Base-by-base conservation (phyloP, 2,329 filamentous ascomycete species). In the Sporothrix mexicana region DNA sequence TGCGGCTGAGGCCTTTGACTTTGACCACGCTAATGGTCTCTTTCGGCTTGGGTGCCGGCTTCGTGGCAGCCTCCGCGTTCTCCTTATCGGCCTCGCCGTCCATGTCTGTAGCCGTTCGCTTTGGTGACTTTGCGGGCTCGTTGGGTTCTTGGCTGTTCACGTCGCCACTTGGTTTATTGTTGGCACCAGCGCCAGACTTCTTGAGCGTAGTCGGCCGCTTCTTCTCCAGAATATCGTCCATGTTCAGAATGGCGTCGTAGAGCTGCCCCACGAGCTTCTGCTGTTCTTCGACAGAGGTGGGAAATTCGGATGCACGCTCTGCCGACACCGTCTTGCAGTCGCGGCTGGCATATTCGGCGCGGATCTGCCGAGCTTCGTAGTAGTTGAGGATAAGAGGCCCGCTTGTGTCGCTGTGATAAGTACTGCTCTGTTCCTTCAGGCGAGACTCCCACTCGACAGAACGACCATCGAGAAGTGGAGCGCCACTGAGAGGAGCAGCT, bases 201-300 rank as follows among this genome's bases (percentile, higher is more conserved):
- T 72, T 72, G 15, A 74, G 43, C 5, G 43, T 30, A 15, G 69
- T 57, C 2, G 72, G 72, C 30, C 30, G 43, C 72, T 73, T 72
- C 13, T 41, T 62, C 70, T 77, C 76, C 10, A 76, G 53, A 45
- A 76, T 75, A 64, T 59, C 68, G 25, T 70, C 69, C 70, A 76
- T 73, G 68, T 75, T 73, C 45, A 71, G 51, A 66, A 77, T 76
- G 10, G 79, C 79, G 45, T 80, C 77, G 71, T 77, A 80, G 30
- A 81, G 75, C 10, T 76, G 71, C 12, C 73, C 74, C n/a, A 79
- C 78, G 10, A 82, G 72, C 66, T 17, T 8, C 17, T 67, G 69
- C 70, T 77, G 76, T 62, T 77, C 74, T 1, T 79, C 75, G 8
- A 76, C 71, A 17, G 73, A 74, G 9, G 13, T 73, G 1, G 79